Percentiles rank a stretch among this genome's conserved stretches.
These are phyloP conservation scores for Blepharisma japonicum DNA, from an alignment of 73 alveolate genomes.

Conservation along the genomic window DNA sequence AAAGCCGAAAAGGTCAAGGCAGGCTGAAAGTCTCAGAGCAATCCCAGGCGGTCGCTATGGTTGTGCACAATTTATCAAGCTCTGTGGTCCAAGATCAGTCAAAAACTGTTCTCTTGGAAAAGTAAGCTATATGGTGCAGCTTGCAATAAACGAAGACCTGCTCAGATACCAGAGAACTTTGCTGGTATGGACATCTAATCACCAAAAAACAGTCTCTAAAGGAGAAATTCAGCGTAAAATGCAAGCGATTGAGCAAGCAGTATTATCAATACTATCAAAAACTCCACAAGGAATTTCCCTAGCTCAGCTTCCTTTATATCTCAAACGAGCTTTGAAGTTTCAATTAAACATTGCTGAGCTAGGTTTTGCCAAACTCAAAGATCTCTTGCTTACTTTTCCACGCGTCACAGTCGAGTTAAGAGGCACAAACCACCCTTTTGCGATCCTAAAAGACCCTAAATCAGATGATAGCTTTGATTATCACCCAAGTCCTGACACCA, in stretches of 20 bases:
- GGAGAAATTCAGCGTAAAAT: constrained; percentile 41
- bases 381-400: constrained; percentile 48
- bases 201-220: constrained; percentile 42
- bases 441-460: constrained; percentile 6
- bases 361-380: constrained; percentile 69
- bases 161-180: constrained; percentile 61
- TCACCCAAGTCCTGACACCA: no score
- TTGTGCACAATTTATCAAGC: constrained; percentile 66
- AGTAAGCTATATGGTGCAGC: constrained; percentile 59
- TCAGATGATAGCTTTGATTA: no score
- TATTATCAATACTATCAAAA: constrained; percentile 47
- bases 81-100: constrained; percentile 47
- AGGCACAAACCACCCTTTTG: constrained; percentile 52
- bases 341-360: constrained; percentile 43
- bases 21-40: constrained; percentile 50
- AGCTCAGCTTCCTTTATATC: constrained; percentile 52
- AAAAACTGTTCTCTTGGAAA: constrained; percentile 52
- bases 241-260: constrained; percentile 46
- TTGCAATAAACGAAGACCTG: constrained; percentile 57
- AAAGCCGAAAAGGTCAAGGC: constrained; percentile 8
- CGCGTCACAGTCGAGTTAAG: constrained; percentile 39
- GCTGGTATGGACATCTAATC: constrained; percentile 46
- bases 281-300: constrained; percentile 47
- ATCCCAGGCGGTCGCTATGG: constrained; percentile 81
- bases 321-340: constrained; percentile 46